These are phyloP conservation scores for Chytriomyces hyalinus DNA, from an alignment of 192 early-diverging fungal species.

Conservation along the genomic window DNA sequence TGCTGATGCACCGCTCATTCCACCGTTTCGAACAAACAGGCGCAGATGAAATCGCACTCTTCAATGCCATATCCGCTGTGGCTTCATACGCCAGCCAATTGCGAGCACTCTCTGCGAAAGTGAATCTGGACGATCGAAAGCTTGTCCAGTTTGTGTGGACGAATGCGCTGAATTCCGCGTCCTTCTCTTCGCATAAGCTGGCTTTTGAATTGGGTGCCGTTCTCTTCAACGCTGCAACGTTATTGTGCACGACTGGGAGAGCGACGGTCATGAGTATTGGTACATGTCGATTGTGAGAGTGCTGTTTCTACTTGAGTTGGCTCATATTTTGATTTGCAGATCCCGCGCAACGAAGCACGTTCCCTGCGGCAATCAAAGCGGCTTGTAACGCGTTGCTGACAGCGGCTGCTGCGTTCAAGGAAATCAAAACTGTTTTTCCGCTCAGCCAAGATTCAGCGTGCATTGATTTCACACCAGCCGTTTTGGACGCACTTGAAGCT, in stretches of 20 bases:
- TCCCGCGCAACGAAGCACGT: neutral
- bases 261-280: neutral
- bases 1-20: neutral
- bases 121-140: neutral
- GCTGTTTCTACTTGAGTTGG: no score
- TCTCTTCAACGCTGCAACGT: slow-evolving; percentile 1
- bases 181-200: slow-evolving; percentile 4
- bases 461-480: neutral
- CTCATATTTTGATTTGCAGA: neutral
- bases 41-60: neutral
- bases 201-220: neutral
- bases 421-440: neutral
- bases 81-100: neutral
- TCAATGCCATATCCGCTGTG: neutral
- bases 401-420: neutral
- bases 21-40: neutral
- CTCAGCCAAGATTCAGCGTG: neutral
- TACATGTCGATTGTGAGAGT: neutral
- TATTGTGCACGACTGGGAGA: neutral
- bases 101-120: neutral
- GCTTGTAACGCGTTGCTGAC: neutral
- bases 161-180: neutral
- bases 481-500: neutral
- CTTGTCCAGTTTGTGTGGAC: neutral
- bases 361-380: neutral